Base-by-base conservation (phyloP, 768 basidiomycete species). In the Kwoniella sp. region DNA sequence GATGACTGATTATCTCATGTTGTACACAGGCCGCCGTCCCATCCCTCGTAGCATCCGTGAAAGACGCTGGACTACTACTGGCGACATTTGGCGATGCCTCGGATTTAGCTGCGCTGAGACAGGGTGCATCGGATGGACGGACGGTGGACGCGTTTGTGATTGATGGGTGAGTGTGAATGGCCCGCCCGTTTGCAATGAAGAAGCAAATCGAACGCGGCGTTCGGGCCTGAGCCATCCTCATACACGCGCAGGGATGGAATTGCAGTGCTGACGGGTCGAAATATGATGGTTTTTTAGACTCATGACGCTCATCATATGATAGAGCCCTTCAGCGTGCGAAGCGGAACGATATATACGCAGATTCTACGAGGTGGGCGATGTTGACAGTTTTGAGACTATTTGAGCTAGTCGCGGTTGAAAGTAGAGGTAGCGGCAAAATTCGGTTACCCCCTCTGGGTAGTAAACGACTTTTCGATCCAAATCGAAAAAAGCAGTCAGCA, bases 21-120 rank as follows among this genome's bases (percentile, higher is more conserved):
- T 20, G 41, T 2, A 41, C n/a, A 29, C 72, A 93, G 93, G 85
- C 88, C 37, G 88, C 90, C 75, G 93, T 96, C 29, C 94, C 95
- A 48, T 92, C 92, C 38, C 83, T 98, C 67, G 88, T 93, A 56
- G 88, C 91, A 70, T 91, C 89, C 3, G 89, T 96, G 76, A 88
- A 92, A 73, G 92, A 91, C 77, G 87, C 89, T 22, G 93, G 93
- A 30, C 84, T 99, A 57, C 83, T 99, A 54, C 86, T 97, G 57
- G 91, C 92, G 22, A 87, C 91, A 30, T 89, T 90, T 75, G 92
- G 90, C n/a, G 82, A 83, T 22, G 77, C 83, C 55, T 84, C 86
- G 22, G 79, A 81, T 63, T 68, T 84, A 63, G 73, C 79, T 11
- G 69, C 57, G 11, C 61, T 82, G 12, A 70, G 66, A 59, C 65